A percentile compares a stretch with the other conserved stretches of the same genome.
Conservation (phyloP, 345 rosid genomes). For the Erucastrum elatum region DNA sequence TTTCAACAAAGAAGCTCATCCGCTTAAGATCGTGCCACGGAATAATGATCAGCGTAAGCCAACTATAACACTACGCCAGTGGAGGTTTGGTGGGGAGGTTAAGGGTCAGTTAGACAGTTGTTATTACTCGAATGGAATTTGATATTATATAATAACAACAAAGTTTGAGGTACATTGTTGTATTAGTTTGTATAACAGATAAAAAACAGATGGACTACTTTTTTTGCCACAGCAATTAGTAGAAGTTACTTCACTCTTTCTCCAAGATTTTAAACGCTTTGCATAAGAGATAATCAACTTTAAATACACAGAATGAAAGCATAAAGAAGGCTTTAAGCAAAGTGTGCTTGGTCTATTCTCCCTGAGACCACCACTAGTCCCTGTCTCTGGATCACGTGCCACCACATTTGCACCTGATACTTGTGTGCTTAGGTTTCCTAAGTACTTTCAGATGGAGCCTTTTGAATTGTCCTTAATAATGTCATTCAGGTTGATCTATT, state of each 20-base stretch:
- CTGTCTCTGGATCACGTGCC: no score
- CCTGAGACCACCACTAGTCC: slow-evolving; percentile 1
- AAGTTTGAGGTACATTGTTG: slow-evolving; percentile 32
- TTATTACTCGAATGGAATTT: slow-evolving; percentile 24
- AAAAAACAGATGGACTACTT: slow-evolving; percentile 9
- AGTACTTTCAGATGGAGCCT: no score
- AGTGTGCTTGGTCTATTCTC: slow-evolving; percentile 56
- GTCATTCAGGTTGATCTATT: no score
- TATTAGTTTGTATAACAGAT: slow-evolving; percentile 18
- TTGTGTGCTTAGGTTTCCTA: no score
- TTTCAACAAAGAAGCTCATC: slow-evolving; percentile 97
- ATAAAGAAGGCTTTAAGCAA: slow-evolving; percentile 67
- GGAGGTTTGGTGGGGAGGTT: slow-evolving; percentile 27
- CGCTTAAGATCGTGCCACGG: slow-evolving; percentile 65
- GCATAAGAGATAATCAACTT: slow-evolving; percentile 9
- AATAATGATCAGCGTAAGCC: slow-evolving; percentile 33
- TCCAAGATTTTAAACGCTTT: neutral
- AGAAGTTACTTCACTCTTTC: slow-evolving; percentile 25
- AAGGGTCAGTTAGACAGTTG: slow-evolving; percentile 33
- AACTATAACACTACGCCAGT: slow-evolving; percentile 31
- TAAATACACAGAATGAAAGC: slow-evolving; percentile 64
- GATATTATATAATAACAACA: slow-evolving; percentile 18
- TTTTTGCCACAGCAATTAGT: slow-evolving; percentile 8
- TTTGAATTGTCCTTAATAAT: no score
- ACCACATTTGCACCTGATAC: no score